Evolutionary conservation across 2,329 filamentous ascomycete genomes (phyloP).

Genomic region (Thelonectria olida): DNA sequence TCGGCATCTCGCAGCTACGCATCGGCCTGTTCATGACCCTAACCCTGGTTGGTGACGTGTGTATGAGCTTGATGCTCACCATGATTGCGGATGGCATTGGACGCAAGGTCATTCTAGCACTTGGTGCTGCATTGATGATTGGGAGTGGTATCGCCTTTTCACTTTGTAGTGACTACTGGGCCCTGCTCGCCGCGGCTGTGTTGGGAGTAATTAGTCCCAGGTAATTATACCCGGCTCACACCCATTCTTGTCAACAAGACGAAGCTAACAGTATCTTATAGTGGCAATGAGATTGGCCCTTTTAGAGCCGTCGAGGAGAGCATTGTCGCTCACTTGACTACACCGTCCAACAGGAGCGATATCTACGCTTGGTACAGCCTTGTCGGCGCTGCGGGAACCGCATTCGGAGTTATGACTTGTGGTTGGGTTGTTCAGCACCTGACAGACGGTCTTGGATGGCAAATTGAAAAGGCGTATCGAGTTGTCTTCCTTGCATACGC

Average conservation of each 20-base stretch:
- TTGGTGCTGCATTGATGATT: constrained; percentile 65
- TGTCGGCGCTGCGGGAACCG: constrained; percentile 66
- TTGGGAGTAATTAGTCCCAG: constrained; percentile 70
- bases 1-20: constrained; percentile 59
- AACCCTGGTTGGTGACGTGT: constrained; percentile 67
- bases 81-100: constrained; percentile 67
- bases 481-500: constrained; percentile 57
- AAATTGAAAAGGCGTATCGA: constrained; percentile 58
- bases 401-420: constrained; percentile 65
- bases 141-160: constrained; percentile 66
- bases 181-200: constrained; percentile 65
- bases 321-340: constrained; percentile 65
- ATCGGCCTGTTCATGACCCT: constrained; percentile 74
- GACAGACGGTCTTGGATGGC: constrained; percentile 53
- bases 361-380: constrained; percentile 71
- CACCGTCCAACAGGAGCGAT: constrained; percentile 56
- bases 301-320: constrained; percentile 71
- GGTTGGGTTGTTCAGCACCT: constrained; percentile 68
- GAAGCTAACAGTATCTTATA: constrained; percentile 35
- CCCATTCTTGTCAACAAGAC: not conserved
- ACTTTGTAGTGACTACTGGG: constrained; percentile 62
- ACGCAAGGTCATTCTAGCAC: constrained; percentile 60
- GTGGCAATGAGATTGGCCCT: constrained; percentile 71
- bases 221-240: constrained; percentile 41
- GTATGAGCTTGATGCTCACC: constrained; percentile 67